Percentiles rank a stretch among this genome's conserved stretches.
phyloP scores from a whole-genome alignment of 1,284 basidiomycete genomes.

The Mycena sp. region DNA sequence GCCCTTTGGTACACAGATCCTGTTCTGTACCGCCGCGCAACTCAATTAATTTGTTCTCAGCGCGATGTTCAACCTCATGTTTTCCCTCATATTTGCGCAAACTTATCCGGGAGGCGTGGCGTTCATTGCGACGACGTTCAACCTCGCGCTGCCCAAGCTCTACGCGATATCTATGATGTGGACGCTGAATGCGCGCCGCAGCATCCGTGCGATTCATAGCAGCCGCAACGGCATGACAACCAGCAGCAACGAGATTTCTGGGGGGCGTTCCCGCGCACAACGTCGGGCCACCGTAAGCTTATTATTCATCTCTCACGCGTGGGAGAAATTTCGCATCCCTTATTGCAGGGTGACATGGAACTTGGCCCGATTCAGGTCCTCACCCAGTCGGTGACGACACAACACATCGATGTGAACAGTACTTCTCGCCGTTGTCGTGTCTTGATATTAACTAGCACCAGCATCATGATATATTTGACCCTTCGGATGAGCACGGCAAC shows the following conservation, averaged over 20 bases:
- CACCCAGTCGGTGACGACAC: slow-evolving; percentile 1
- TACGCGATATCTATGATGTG: slow-evolving; percentile 31
- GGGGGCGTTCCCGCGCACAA: slow-evolving; percentile 1
- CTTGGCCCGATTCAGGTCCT: slow-evolving; percentile 7
- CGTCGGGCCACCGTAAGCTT: not conserved
- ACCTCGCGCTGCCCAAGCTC: slow-evolving; percentile 42
- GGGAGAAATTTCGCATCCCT: too few species aligned
- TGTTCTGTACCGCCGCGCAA: too few species aligned
- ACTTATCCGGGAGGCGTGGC: slow-evolving; percentile 40
- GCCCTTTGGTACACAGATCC: slow-evolving; percentile 40
- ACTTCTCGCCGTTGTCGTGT: too few species aligned
- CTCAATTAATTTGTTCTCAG: slow-evolving; percentile 23
- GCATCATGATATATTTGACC: too few species aligned
- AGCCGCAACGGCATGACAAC: not conserved
- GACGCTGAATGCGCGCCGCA: slow-evolving; percentile 20
- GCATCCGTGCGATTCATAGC: slow-evolving; percentile 16
- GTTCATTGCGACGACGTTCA: slow-evolving; percentile 38
- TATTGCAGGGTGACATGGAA: not conserved
- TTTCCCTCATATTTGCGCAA: slow-evolving; percentile 32
- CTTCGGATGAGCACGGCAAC: too few species aligned
- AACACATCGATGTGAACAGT: too few species aligned
- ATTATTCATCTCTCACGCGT: not conserved
- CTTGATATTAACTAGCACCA: too few species aligned
- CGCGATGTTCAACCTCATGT: slow-evolving; percentile 39
- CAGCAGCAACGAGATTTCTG: slow-evolving; percentile 19